Base-by-base conservation (phyloP, 192 early-diverging fungal species). In the Allomyces macrogynus region DNA sequence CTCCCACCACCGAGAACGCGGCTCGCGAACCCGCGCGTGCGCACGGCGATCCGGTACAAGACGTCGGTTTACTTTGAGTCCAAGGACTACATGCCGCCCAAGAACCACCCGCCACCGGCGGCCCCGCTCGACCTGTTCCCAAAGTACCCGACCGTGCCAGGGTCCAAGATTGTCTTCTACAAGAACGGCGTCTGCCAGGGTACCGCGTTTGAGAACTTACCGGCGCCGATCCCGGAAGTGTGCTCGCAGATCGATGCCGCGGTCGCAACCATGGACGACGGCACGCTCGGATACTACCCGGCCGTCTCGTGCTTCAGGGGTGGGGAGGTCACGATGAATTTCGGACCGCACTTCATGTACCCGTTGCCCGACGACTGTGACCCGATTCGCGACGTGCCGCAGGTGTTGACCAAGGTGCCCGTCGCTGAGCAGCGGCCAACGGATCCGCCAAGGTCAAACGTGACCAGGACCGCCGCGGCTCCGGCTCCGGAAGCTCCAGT, bases 201-300 rank as follows among this genome's bases (percentile, higher is more conserved):
- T 18, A 70, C 77, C 3, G 76, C 81, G 67, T 84, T 77, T 63
- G 64, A 79, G 12, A 73, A 79, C 62, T 62, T 86, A 24, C 72
- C 72, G 63, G 76, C 77, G n/a, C 77, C 77, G 7, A 72, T 67
- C 3, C 65, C 70, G 23, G 75, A 75, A 23, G 68, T 73, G 40
- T 69, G 61, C 4, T 72, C 75, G 44, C 73, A 75, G 26, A 73
- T 71, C 69, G 69, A 67, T 23, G 69, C 71, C 8, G 81, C 77
- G 20, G 74, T 77, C 24, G 70, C 78, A 4, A 61, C 69, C 9
- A 74, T 75, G 49, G 83, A 85, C 61, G 83, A 85, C 61, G 83
- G 83, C 3, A 79, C 82, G 3, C 65, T 79, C 5, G 84, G 84
- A 0, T 86, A 86, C 67, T 86, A 83, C 63, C 84, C 84, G 8